Base-by-base conservation (phyloP, 768 basidiomycete species). In the Trametes gibbosa region DNA sequence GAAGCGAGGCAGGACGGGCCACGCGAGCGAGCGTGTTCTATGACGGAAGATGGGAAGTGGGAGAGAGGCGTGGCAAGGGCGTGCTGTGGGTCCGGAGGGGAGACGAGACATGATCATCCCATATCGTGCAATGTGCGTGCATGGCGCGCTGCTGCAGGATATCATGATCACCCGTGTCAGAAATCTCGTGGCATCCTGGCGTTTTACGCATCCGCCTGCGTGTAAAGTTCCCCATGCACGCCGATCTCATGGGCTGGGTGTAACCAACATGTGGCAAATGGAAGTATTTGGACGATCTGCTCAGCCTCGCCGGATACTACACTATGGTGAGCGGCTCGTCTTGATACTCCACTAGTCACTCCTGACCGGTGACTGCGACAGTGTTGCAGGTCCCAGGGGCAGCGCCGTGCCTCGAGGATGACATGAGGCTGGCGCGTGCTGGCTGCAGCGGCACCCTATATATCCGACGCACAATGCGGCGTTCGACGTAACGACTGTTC, bases 401-500 rank as follows among this genome's bases (percentile, higher is more conserved):
- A 4, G 29, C 29, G 10, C 10, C 29, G 4, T 50, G 61, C 61
- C 61, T 62, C 55, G 61, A 35, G 61, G 51, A 23, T 14, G 46
- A 32, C 61, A 62, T 58, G 61, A 62, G 61, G 61, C 56, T 42
- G 43, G 32, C 43, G 25, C 50, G 42, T 52, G 55, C 19, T 17
- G 27, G 7, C 16, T 23, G 49, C 46, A 35, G 12, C 25, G 27
- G 48, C 19, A 37, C 14, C 19, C 29, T 17, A 14, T 39, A 39
- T 39, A 39, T 39, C 37, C 37, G 37, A 39, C 37, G 34, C 34
- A 39, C 37, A 4, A 32, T 10, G 4, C 29, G 29, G 29, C 29
- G 29, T 10, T 32, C 5, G 29, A 5, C 29, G 10, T 32, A 32
- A 32, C 29, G n/a, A n/a, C n/a, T n/a, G n/a, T n/a, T n/a, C n/a